Base-by-base conservation (phyloP, 2,329 filamentous ascomycete species). In the Fonsecaea pugnacius region DNA sequence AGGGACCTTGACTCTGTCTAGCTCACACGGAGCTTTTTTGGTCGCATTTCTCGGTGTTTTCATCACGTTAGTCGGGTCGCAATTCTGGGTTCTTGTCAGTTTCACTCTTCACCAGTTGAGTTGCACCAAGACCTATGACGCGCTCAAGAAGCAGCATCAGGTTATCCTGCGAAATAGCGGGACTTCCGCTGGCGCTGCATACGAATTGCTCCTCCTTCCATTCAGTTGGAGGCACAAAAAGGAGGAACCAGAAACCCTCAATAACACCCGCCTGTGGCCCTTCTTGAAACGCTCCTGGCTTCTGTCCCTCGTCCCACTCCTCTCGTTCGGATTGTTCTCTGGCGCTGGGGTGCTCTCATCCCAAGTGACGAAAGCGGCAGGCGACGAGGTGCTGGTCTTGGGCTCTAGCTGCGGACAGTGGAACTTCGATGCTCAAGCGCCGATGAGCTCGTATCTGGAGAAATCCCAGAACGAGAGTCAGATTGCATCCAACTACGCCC, bases 121-220 rank as follows among this genome's bases (percentile, higher is more conserved):
- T 12, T 65, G 67, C 8, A 70, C 72, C 2, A 57, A 32, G 6
- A 9, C 46, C 1, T 27, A 60, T 10, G 55, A 77, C 58, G 73
- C 68, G 7, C 21, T 75, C 2, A 68, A 76, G 33, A 72, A 76
- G 48, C 74, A 75, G 43, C 70, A 71, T 36, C 75, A 78, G 62
- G 69, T 73, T 0, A 71, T 76, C 10, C 66, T 78, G 14, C 72
- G 74, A 4, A 77, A 76, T 54, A 70, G 70, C 1, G 65, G 71
- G 33, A 14, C 68, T 60, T 52, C 68, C 5, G 58, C 43, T 12
- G 55, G 53, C 46, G 64, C 68, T 24, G 54, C 64, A 18, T 69
- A 69, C 27, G 43, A 43, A 43, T 43, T 43, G 38, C 38, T 43
- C 38, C n/a, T 18, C 18, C 38, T 43, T 14, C 38, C 38, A 7